A percentile compares a stretch with the other conserved stretches of the same genome.
Evolutionary conservation across 164 flowering plant genomes (phyloP).

Genomic region (Saururus chinensis): DNA sequence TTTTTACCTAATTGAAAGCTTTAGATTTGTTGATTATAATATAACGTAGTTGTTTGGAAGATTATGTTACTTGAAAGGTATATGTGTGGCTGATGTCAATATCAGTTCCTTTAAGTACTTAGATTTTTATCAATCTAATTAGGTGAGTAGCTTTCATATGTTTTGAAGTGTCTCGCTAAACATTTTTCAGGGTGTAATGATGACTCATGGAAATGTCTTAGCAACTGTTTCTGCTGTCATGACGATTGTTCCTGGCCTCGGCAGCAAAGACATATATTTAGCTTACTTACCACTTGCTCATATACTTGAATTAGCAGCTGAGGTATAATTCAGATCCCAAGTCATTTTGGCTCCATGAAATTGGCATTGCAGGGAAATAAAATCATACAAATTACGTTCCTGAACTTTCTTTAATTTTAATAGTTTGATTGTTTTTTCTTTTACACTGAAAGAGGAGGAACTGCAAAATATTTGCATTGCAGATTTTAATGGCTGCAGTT

Average conservation of each 20-base stretch:
- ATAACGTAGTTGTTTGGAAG: no score
- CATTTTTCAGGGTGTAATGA: slow-evolving; percentile 82
- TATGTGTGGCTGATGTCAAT: no score
- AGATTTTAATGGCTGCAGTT: slow-evolving; percentile 58
- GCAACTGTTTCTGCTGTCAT: slow-evolving; percentile 81
- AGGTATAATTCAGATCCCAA: slow-evolving; percentile 36
- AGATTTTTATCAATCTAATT: no score
- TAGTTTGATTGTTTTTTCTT: not conserved
- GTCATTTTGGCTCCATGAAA: not conserved
- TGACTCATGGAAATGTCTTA: slow-evolving; percentile 87
- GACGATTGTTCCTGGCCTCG: slow-evolving; percentile 78
- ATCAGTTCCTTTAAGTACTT: no score
- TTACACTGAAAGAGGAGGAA: not conserved
- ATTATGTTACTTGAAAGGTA: no score
- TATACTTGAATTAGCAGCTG: slow-evolving; percentile 93
- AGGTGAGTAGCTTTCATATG: no score
- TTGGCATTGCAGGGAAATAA: not conserved
- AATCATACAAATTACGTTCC: no score
- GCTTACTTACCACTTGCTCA: slow-evolving; percentile 95
- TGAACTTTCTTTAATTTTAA: no score
- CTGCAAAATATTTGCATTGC: slow-evolving; percentile 8
- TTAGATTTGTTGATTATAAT: not conserved
- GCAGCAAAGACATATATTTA: slow-evolving; percentile 59
- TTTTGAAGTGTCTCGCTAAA: not conserved
- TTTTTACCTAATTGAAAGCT: not conserved